Evolutionary conservation across 345 rosid genomes (phyloP).

Genomic region (Eucalyptus marginata): DNA sequence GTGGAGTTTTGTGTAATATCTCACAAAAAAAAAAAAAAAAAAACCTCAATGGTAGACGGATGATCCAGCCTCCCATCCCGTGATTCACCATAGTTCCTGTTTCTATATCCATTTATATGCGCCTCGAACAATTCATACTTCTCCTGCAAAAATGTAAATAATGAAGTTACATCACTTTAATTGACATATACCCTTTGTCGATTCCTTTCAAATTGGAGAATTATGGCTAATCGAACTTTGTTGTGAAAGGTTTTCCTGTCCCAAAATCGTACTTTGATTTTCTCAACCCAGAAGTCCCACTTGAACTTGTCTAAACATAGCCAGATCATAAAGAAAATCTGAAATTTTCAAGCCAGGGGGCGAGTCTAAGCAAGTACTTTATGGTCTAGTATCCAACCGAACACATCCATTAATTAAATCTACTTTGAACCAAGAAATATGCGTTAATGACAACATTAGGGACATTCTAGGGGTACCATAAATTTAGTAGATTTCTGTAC

Average conservation of each 20-base stretch:
- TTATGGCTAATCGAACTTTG: not conserved
- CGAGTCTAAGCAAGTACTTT: not conserved
- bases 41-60: slow-evolving; percentile 11
- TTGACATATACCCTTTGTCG: not conserved
- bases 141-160: not conserved
- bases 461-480: not conserved
- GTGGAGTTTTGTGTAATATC: not conserved
- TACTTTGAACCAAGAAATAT: not conserved
- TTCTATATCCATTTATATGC: not conserved
- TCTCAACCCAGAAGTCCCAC: not conserved
- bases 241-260: not conserved
- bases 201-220: not conserved
- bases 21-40: not conserved
- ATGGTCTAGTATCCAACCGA: not conserved
- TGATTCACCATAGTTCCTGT: not conserved
- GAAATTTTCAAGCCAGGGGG: not conserved
- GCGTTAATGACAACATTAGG: not conserved
- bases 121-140: slow-evolving; percentile 14
- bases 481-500: not conserved
- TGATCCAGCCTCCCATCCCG: not conserved
- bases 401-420: not conserved
- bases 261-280: not conserved
- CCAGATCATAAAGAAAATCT: not conserved
- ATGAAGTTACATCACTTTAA: not conserved
- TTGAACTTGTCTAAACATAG: not conserved